Percentiles rank a stretch among this genome's conserved stretches.
phyloP scores from a whole-genome alignment of 2,329 filamentous ascomycete species.

The Pezizomycotina sp. region DNA sequence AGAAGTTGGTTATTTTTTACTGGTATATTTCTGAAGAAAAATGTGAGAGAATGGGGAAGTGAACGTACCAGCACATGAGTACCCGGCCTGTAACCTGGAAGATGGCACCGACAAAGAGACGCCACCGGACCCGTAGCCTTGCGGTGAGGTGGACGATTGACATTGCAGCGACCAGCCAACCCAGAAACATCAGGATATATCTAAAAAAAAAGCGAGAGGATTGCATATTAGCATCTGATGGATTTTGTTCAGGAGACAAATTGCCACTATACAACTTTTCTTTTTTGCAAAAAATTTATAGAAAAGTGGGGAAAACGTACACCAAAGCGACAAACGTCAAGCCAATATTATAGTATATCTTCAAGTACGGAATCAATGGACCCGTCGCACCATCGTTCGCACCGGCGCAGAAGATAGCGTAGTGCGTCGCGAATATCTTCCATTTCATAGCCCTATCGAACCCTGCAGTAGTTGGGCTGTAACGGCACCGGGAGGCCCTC shows the following conservation, averaged over 20 bases:
- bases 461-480: slow-evolving; percentile 18
- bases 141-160: slow-evolving; percentile 44
- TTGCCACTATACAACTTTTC: too few species aligned
- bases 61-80: slow-evolving; percentile 49
- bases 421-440: slow-evolving; percentile 38
- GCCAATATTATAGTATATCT: slow-evolving; percentile 21
- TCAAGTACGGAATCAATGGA: slow-evolving; percentile 37
- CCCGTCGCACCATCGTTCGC: slow-evolving; percentile 52
- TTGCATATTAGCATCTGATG: slow-evolving; percentile 33
- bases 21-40: not conserved
- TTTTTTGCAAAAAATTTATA: too few species aligned
- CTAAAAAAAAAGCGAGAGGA: slow-evolving; percentile 53
- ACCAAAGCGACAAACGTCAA: slow-evolving; percentile 37
- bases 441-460: slow-evolving; percentile 21
- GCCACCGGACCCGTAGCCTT: slow-evolving; percentile 50
- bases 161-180: slow-evolving; percentile 47
- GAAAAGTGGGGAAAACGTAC: not conserved
- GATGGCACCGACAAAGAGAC: slow-evolving; percentile 47
- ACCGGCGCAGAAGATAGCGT: slow-evolving; percentile 48
- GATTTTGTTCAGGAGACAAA: slow-evolving; percentile 2
- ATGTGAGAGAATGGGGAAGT: slow-evolving; percentile 49
- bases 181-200: slow-evolving; percentile 44
- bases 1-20: slow-evolving; percentile 33
- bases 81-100: slow-evolving; percentile 50
- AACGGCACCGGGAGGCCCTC: slow-evolving; percentile 19